Percentiles rank a stretch among this genome's conserved stretches.
Conservation (phyloP, 768 basidiomycete genomes). For the Boletus reticulatus region DNA sequence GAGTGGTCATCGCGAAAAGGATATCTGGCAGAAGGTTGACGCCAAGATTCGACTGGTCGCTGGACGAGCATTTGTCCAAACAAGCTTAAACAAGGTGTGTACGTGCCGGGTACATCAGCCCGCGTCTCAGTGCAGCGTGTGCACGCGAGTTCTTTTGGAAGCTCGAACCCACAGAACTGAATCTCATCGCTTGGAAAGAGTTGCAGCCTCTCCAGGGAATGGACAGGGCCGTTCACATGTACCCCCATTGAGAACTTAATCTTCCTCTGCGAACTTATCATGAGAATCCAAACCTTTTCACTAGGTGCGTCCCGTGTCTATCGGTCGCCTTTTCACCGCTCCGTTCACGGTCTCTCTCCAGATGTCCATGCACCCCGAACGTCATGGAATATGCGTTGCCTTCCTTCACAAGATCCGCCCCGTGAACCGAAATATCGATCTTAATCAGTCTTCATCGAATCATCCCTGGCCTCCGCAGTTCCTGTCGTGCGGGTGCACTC, state of each 20-base stretch:
- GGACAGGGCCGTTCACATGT: slow-evolving; percentile 14
- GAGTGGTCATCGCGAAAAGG: background rate
- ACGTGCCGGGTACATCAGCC: background rate
- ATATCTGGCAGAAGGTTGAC: background rate
- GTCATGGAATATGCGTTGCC: slow-evolving; percentile 17
- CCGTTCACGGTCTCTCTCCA: slow-evolving; percentile 7
- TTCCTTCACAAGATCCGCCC: slow-evolving; percentile 28
- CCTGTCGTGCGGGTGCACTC: slow-evolving; percentile 21
- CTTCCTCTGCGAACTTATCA: slow-evolving; percentile 7
- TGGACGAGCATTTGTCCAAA: slow-evolving; percentile 1
- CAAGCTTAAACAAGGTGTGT: slow-evolving; percentile 1
- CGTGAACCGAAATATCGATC: slow-evolving; percentile 11
- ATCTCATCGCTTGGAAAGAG: slow-evolving; percentile 5
- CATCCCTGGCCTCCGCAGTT: slow-evolving; percentile 19
- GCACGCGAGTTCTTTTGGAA: background rate
- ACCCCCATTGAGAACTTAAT: slow-evolving; percentile 13
- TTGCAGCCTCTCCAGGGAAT: background rate
- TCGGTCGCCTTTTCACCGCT: slow-evolving; percentile 16
- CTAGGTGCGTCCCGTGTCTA: slow-evolving; percentile 6
- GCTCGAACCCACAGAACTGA: background rate
- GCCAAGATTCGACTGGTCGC: background rate
- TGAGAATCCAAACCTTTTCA: slow-evolving; percentile 16
- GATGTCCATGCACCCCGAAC: slow-evolving; percentile 5
- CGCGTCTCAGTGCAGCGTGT: background rate
- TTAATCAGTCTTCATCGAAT: slow-evolving; percentile 9